Evolutionary conservation across 108 stramenopile genomes (phyloP), one percentile per base, ranked within the genome.

Genomic region (Asterionellopsis glacialis): DNA sequence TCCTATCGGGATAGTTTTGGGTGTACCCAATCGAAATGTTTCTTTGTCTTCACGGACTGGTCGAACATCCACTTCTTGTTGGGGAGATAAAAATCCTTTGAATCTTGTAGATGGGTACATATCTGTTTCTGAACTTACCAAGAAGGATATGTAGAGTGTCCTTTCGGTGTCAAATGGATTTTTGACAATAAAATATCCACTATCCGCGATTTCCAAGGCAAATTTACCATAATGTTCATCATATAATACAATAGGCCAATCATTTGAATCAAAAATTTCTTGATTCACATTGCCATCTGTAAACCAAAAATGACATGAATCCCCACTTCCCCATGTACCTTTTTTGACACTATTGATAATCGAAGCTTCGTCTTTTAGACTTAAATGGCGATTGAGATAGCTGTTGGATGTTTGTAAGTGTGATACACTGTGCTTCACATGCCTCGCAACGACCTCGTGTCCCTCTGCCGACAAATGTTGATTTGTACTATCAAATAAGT

Each of bases 271-370:
- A 9, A 19, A 48, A 1, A 24, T 4, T 2, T 48, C 9, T 5
- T 7, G 1, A 22, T 53, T 53, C 10, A 24, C 19, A 19, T 15
- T 24, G 1, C 52, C 52, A 15, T 22, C 24, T 15, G 52, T 53
- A 9, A 23, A 53, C 52, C 52, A 53, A 15, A 53, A 15, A 25
- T 53, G 52, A 9, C 52, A 53, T 10, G 50, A 23, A 49, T 80
- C 78, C 16, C 78, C 78, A 19, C 59, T 60, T 51, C 78, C 78
- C 78, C 78, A 80, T 25, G 41, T 48, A 25, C 69, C 73, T 3
- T 15, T 25, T 53, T 25, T 3, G 19, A 25, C 52, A 5, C 3
- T 24, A 5, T 53, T 24, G 14, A 53, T 24, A 25, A 53, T 33
- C 5, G 33, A 2, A 5, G 33, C 33, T 33, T 33, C 33, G 7